A percentile compares a stretch with the other conserved stretches of the same genome.
Evolutionary conservation across 257 asterid genomes (phyloP).

Genomic region (Salvia rosmarinus): DNA sequence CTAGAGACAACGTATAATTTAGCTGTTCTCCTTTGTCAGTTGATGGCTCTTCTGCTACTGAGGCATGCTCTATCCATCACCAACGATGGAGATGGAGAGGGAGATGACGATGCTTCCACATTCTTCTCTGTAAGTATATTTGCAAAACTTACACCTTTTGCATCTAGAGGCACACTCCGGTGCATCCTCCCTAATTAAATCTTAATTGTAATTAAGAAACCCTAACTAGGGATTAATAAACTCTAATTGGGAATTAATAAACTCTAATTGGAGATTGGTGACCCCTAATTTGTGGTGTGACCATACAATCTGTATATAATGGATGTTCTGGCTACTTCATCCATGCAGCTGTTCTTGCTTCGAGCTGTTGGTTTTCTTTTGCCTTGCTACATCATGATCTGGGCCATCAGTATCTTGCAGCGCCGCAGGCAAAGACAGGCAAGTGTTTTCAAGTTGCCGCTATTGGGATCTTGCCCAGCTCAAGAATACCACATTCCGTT

Average conservation of each 20-base stretch:
- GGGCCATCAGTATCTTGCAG: conserved; percentile 91
- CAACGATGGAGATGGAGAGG: conserved; percentile 55
- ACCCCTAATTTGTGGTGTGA: not conserved
- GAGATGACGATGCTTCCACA: conserved; percentile 70
- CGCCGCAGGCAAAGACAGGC: conserved; percentile 93
- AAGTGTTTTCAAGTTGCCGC: not conserved
- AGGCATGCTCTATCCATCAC: conserved; percentile 81
- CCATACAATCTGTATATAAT: not conserved
- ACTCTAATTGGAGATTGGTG: no score
- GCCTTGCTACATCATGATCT: conserved; percentile 95
- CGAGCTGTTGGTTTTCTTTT: conserved; percentile 90
- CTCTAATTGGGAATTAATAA: no score
- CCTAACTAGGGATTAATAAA: no score
- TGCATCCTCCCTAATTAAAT: no score
- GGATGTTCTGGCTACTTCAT: not conserved
- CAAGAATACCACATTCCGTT: no score
- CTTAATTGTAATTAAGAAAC: no score
- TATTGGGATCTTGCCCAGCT: no score
- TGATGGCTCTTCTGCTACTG: conserved; percentile 90
- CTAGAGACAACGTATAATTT: not conserved
- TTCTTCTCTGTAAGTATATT: conserved; percentile 74
- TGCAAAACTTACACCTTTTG: not conserved
- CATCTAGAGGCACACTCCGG: no score
- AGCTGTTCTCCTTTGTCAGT: conserved; percentile 48
- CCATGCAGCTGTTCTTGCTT: conserved; percentile 82